Evolutionary conservation across 495 filamentous ascomycete species (phyloP), one percentile per base, ranked within the genome.

Genomic region (Oidiodendron maius): DNA sequence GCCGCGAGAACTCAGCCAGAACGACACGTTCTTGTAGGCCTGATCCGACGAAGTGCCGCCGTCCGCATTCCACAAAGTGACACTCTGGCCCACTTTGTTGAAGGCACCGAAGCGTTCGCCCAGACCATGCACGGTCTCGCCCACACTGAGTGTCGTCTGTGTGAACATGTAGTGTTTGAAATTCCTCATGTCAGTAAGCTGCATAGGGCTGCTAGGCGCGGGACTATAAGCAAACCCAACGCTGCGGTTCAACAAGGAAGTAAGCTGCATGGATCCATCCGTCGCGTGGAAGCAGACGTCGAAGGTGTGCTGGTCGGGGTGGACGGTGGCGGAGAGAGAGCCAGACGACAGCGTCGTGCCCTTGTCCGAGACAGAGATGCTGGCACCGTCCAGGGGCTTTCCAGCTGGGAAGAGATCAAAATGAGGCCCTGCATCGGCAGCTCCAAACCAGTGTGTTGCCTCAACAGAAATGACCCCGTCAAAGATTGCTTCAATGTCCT

Each of bases 21-120:
- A 87, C 1, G 81, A 76, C 4, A 87, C 70, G 55, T 87, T 87
- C 64, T 87, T 87, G 59, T 89, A 89, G 0, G 82, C 81, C 50
- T 85, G 72, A 44, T 87, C 83, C 15, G 73, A 79, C 0, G 75
- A 81, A 16, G 84, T 87, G 8, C 83, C 83, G 2, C 84, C 83
- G 52, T 89, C 83, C 24, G 79, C 77, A 48, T 87, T 86, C 81
- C 82, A 86, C 16, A 87, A 72, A 44, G 75, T 72, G 2, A 89
- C 69, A 4, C 67, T 70, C 60, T 87, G 82, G 8, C 83, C 83
- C 25, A 85, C 81, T 60, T 84, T 85, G 52, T 80, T 80, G 46
- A 85, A 82, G 1, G 78, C 73, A 0, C 83, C 83, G 50, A 89
- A 89, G 11, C 83, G 71, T 58, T 87, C 82, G 2, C 83, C 84